Conservation (phyloP, 2,329 filamentous ascomycete genomes). For the Catunica adiposa region DNA sequence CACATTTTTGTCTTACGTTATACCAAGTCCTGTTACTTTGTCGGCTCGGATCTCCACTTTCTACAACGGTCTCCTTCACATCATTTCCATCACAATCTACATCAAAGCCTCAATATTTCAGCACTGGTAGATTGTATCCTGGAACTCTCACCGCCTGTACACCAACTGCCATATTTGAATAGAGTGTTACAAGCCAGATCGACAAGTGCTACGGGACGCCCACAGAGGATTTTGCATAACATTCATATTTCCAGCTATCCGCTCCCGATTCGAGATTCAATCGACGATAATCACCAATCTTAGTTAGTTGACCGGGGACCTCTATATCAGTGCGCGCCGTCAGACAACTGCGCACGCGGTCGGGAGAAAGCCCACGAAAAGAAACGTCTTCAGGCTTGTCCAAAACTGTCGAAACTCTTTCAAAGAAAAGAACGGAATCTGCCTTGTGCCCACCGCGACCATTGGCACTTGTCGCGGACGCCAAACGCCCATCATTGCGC, state of each 20-base stretch:
- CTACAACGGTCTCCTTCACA: too few relatives aligned
- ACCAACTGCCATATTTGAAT: too few relatives aligned
- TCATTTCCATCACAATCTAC: too few relatives aligned
- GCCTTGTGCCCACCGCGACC: neutral
- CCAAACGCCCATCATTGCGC: constrained; percentile 1
- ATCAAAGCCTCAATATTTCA: too few relatives aligned
- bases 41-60: too few relatives aligned
- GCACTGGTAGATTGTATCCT: too few relatives aligned
- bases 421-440: neutral
- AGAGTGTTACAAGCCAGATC: too few relatives aligned
- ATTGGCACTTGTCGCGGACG: neutral
- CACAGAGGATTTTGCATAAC: neutral
- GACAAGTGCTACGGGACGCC: too few relatives aligned
- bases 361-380: constrained; percentile 3
- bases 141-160: too few relatives aligned
- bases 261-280: neutral
- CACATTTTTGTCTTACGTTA: too few relatives aligned
- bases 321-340: constrained; percentile 5
- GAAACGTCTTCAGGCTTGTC: neutral
- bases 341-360: constrained; percentile 4
- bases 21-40: too few relatives aligned
- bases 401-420: neutral
- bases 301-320: neutral
- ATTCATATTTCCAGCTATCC: neutral
- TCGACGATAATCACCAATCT: neutral